Evolutionary conservation across 2,329 filamentous ascomycete species (phyloP).

Genomic region (Rhexocercosporidium sp.): DNA sequence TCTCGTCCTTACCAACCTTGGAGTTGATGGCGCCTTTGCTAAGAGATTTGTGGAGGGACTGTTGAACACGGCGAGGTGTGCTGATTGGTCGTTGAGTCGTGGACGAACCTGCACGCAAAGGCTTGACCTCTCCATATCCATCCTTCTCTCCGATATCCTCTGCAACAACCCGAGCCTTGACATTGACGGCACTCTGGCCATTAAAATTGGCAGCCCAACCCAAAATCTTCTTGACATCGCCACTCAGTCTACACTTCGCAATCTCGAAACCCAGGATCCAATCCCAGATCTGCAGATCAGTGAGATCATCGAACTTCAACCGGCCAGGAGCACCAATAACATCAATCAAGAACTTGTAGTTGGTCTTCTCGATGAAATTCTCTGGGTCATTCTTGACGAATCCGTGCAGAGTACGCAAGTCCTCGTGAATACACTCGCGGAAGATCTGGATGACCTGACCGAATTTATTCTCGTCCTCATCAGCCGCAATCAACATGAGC

Average conservation of each 20-base stretch:
- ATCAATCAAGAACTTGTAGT: background rate
- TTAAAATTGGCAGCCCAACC: background rate
- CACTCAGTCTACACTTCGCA: background rate
- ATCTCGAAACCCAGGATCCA: background rate
- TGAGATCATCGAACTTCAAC: background rate
- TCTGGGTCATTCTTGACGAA: background rate
- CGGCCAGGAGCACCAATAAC: background rate
- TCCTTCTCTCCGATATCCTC: background rate
- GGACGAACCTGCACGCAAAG: background rate
- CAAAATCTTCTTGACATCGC: background rate
- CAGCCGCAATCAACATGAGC: slow-evolving; percentile 9
- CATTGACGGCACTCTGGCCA: background rate
- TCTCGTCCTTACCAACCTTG: background rate
- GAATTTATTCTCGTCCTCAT: background rate
- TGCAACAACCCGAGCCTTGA: background rate
- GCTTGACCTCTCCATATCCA: background rate
- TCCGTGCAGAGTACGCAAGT: background rate
- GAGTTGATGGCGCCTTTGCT: background rate
- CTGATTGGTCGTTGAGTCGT: background rate
- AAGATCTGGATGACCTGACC: background rate
- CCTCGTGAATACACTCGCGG: slow-evolving; percentile 3
- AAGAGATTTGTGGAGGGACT: background rate
- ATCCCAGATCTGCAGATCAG: background rate
- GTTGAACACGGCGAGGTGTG: background rate
- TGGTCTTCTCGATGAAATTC: background rate